Evolutionary conservation across 495 filamentous ascomycete genomes (phyloP).

Genomic region (Pyrenula massariospora): DNA sequence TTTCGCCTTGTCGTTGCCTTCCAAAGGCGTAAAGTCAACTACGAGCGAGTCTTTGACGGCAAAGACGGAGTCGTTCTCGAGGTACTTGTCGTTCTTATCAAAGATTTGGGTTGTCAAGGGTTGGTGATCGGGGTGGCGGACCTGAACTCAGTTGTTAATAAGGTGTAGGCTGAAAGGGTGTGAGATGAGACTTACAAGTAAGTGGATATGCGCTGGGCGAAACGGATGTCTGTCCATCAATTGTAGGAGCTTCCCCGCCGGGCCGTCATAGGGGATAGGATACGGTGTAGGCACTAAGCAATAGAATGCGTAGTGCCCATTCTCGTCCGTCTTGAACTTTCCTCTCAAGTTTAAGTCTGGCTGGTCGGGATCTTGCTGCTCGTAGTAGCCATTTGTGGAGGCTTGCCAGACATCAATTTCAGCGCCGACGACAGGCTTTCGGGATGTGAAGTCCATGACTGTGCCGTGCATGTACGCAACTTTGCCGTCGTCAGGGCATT

Average conservation of each 20-base stretch:
- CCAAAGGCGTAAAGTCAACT: slow-evolving; percentile 48
- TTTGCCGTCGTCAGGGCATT: slow-evolving; percentile 37
- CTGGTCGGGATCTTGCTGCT: slow-evolving; percentile 64
- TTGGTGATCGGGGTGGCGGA: slow-evolving; percentile 34
- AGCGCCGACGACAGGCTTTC: slow-evolving; percentile 47
- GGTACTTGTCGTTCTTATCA: slow-evolving; percentile 49
- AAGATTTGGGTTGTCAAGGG: slow-evolving; percentile 65
- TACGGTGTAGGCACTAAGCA: slow-evolving; percentile 61
- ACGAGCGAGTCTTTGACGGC: slow-evolving; percentile 66
- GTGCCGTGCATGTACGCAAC: slow-evolving; percentile 51
- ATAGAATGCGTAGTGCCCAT: slow-evolving; percentile 57
- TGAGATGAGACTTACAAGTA: slow-evolving; percentile 53
- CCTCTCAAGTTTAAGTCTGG: slow-evolving; percentile 65
- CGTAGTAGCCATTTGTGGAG: slow-evolving; percentile 67
- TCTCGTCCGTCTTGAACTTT: slow-evolving; percentile 52
- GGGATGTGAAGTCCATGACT: slow-evolving; percentile 43
- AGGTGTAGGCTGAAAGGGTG: background rate
- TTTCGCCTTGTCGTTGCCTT: slow-evolving; percentile 49
- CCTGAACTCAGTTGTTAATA: slow-evolving; percentile 13
- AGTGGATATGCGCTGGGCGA: slow-evolving; percentile 76
- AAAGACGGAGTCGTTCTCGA: slow-evolving; percentile 59
- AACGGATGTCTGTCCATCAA: slow-evolving; percentile 66
- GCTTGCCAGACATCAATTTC: slow-evolving; percentile 69
- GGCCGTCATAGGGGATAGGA: slow-evolving; percentile 57
- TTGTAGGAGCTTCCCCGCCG: slow-evolving; percentile 30